phyloP scores from a whole-genome alignment of 225 moss, liverwort and hornwort species.

The Bryoerythrophyllum caledonicum region DNA sequence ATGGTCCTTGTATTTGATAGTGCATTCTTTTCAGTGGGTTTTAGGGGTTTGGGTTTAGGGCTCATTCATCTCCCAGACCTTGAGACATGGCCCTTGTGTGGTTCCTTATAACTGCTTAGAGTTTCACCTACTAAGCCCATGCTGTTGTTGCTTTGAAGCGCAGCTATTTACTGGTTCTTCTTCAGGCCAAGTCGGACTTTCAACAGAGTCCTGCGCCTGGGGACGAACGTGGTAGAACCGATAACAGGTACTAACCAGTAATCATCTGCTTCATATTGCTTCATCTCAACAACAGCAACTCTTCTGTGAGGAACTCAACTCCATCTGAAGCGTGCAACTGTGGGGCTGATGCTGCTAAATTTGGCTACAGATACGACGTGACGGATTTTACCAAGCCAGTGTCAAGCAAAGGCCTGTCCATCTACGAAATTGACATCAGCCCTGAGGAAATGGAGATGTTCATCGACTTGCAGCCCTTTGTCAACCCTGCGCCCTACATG shows the following conservation, averaged over 20 bases:
- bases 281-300: too few relatives aligned
- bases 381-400: constrained; percentile 96
- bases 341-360: background rate
- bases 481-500: constrained; percentile 92
- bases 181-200: constrained; percentile 92
- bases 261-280: background rate
- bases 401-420: constrained; percentile 91
- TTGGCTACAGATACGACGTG: constrained; percentile 70
- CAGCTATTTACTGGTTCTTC: constrained; percentile 93
- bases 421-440: constrained; percentile 78
- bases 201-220: constrained; percentile 65
- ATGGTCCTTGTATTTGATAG: background rate
- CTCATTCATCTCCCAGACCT: background rate
- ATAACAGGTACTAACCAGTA: constrained; percentile 55
- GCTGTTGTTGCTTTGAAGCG: constrained; percentile 23
- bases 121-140: constrained; percentile 16
- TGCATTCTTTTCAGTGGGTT: background rate
- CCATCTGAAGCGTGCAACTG: constrained; percentile 6
- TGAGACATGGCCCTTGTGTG: background rate
- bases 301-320: constrained; percentile 11
- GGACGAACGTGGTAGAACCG: constrained; percentile 45
- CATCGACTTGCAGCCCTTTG: constrained; percentile 91
- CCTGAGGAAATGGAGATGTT: constrained; percentile 94
- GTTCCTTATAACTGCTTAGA: background rate
- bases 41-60: background rate